Evolutionary conservation across 2,329 filamentous ascomycete species (phyloP).

Genomic region (Colletotrichum agaves): DNA sequence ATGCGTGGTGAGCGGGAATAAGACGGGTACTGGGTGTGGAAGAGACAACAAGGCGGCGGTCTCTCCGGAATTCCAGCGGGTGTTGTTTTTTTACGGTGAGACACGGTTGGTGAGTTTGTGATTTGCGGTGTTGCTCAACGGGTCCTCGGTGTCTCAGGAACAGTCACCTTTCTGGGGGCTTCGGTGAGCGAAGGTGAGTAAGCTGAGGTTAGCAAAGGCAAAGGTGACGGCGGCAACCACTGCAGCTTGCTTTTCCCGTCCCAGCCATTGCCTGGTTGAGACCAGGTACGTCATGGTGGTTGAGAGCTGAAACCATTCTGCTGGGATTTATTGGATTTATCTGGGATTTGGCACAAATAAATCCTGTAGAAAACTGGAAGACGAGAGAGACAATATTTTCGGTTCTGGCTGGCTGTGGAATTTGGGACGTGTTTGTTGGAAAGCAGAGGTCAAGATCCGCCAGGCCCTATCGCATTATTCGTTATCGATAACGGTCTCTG

Average conservation of each 20-base stretch:
- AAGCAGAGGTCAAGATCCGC: too few species aligned
- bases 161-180: neutral
- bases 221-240: neutral
- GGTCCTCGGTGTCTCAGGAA: neutral
- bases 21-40: neutral
- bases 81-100: constrained; percentile 22
- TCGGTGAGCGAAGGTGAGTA: neutral
- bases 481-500: neutral
- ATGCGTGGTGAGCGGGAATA: constrained; percentile 10
- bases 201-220: neutral
- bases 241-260: neutral
- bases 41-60: constrained; percentile 23
- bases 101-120: constrained; percentile 11
- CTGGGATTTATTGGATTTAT: too few species aligned
- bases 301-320: neutral
- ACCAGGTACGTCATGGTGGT: neutral
- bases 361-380: too few species aligned
- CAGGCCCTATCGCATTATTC: too few species aligned
- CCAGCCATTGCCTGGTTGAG: too few species aligned
- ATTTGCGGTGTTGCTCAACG: neutral
- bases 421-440: too few species aligned
- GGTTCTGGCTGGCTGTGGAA: too few species aligned
- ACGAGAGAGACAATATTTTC: too few species aligned
- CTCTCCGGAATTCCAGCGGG: constrained; percentile 27
- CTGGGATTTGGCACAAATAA: too few species aligned